Base-by-base conservation (phyloP, 1,139 yeast species). In the Magnusiomyces paraingens region DNA sequence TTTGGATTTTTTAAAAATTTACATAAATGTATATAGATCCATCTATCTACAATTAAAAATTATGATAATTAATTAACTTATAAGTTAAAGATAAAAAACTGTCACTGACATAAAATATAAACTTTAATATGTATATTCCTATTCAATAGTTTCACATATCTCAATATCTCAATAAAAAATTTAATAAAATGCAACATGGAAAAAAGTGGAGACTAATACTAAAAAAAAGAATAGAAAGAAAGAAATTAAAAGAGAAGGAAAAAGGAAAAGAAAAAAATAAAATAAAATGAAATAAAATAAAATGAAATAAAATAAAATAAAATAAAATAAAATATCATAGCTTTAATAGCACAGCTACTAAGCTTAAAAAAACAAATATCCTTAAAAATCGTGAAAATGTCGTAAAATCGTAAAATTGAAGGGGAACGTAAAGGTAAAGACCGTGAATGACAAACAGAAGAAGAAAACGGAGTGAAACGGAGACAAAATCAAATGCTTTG, bases 401-500 rank as follows among this genome's bases (percentile, higher is more conserved):
- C 32, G 17, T 15, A 21, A 18, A 36, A 36, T 11, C 39, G 32
- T 32, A 17, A 32, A 47, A 18, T 18, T 18, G 44, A 17, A 3
- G 50, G 15, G 44, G 21, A 21, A 42, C 22, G 8, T 26, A 26
- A 26, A 26, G n/a, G 32, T 26, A 26, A 26, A 26, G 8, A 8
- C 32, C 32, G 8, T 44, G 47, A 6, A 54, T 46, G 17, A 52
- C 55, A 20, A 35, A 20, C 18, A 8, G 20, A 49, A 8, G 8
- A 26, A 26, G 32, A 26, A 26, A 26, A 26, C 32, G 32, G 32
- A 26, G 8, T 26, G 32, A 26, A 26, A 26, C 32, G 8, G 32
- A 26, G 32, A 26, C 32, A 26, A 8, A 26, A 26, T 26, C 32
- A 5, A 26, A 26, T 26, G 32, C 8, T 26, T 26, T 26, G 32